Conservation (phyloP, 192 early-diverging fungal genomes). For the Neocallimastix lanati region DNA sequence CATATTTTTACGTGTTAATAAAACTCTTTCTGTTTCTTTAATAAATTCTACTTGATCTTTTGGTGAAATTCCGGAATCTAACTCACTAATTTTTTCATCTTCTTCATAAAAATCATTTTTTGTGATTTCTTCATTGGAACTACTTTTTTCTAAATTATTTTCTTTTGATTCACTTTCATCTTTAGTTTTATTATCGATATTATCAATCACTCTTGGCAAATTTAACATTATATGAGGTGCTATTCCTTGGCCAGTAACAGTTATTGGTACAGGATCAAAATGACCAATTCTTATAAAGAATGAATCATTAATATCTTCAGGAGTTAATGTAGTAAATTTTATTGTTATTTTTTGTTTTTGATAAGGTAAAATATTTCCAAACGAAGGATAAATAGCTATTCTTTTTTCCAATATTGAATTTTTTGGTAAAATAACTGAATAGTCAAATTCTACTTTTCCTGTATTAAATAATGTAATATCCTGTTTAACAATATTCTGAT, state of each 20-base stretch:
- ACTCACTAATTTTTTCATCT: constrained; percentile 11
- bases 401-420: constrained; percentile 11
- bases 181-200: background rate
- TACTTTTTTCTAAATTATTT: background rate
- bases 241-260: constrained; percentile 14
- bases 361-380: constrained; percentile 17
- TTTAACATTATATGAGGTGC: background rate
- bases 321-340: constrained; percentile 18
- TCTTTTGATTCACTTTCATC: background rate
- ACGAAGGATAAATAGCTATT: constrained; percentile 17
- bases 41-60: constrained; percentile 10
- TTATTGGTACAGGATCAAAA: constrained; percentile 23
- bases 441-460: constrained; percentile 29
- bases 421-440: constrained; percentile 10
- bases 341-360: constrained; percentile 17
- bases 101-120: background rate
- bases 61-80: constrained; percentile 1
- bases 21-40: constrained; percentile 15
- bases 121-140: background rate
- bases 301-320: constrained; percentile 21
- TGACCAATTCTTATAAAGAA: constrained; percentile 33
- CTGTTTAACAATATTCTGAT: constrained; percentile 32
- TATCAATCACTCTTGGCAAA: constrained; percentile 10
- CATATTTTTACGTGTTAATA: constrained; percentile 16
- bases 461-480: constrained; percentile 28